Evolutionary conservation across 2,329 filamentous ascomycete genomes (phyloP).

Genomic region (Fusarium verrucosum): DNA sequence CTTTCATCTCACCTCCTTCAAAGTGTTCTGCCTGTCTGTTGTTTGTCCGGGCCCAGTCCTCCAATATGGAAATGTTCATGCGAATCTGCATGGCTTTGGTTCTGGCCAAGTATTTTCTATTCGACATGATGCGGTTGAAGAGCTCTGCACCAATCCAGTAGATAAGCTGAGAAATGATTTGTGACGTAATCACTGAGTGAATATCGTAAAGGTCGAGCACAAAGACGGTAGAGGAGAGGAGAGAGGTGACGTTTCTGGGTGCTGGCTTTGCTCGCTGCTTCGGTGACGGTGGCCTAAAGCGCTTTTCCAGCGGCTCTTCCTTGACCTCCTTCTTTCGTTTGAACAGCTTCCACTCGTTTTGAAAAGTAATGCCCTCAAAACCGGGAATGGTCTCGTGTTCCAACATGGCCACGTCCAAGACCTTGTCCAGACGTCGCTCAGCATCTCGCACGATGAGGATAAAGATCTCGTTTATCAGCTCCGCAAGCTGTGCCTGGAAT

Average conservation of each 20-base stretch:
- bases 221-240: slow-evolving; percentile 94
- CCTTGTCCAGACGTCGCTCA: slow-evolving; percentile 94
- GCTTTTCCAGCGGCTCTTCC: slow-evolving; percentile 88
- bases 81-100: slow-evolving; percentile 99
- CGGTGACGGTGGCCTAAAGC: slow-evolving; percentile 90
- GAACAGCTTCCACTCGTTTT: slow-evolving; percentile 98
- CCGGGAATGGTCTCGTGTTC: slow-evolving; percentile 98
- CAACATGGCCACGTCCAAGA: slow-evolving; percentile 90
- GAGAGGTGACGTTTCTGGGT: slow-evolving; percentile 92
- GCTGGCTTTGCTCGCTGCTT: slow-evolving; percentile 92
- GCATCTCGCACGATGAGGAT: slow-evolving; percentile 97
- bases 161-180: slow-evolving; percentile 89
- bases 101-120: slow-evolving; percentile 89
- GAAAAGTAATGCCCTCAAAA: slow-evolving; percentile 95
- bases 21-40: slow-evolving; percentile 96
- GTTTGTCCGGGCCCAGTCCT: slow-evolving; percentile 95
- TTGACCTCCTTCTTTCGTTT: slow-evolving; percentile 90
- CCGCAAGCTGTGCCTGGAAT: slow-evolving; percentile 92
- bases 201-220: slow-evolving; percentile 99
- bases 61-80: slow-evolving; percentile 95
- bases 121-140: slow-evolving; percentile 98
- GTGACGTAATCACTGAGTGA: slow-evolving; percentile 92
- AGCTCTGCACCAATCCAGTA: slow-evolving; percentile 97
- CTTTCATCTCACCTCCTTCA: slow-evolving; percentile 89
- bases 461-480: slow-evolving; percentile 97